These are phyloP conservation scores for Mycena epipterygia DNA, from an alignment of 768 basidiomycete genomes.

Conservation along the genomic window DNA sequence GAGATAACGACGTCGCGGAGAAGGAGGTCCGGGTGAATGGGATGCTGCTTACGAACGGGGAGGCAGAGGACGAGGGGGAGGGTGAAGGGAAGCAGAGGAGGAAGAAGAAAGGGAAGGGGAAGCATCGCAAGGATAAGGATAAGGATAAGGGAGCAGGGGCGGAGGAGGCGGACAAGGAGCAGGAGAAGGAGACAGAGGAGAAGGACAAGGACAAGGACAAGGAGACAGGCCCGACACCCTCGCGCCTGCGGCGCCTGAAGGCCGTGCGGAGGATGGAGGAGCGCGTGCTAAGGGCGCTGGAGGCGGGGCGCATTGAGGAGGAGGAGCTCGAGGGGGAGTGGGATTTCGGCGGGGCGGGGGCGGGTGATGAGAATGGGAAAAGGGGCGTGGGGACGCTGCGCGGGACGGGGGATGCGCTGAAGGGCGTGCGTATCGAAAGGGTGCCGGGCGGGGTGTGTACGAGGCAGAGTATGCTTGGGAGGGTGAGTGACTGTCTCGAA, in stretches of 20 bases:
- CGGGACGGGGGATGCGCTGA: constrained; percentile 50
- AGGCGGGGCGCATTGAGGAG: constrained; percentile 85
- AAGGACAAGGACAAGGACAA: constrained; percentile 36
- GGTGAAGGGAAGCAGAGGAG: neutral
- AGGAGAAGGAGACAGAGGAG: neutral
- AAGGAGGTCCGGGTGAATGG: neutral
- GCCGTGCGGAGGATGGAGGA: constrained; percentile 77
- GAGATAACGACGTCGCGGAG: constrained; percentile 15
- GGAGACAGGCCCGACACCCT: constrained; percentile 64
- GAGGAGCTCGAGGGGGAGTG: constrained; percentile 54
- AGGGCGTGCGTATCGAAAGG: constrained; percentile 85
- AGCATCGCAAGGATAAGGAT: constrained; percentile 10
- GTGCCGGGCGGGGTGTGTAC: constrained; percentile 82
- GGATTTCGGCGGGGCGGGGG: constrained; percentile 11
- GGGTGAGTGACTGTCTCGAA: constrained; percentile 63
- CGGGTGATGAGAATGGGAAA: neutral
- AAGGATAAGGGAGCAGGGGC: too few species aligned
- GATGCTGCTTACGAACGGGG: neutral
- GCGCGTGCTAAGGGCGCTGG: constrained; percentile 72
- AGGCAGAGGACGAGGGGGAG: neutral
- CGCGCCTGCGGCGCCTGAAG: constrained; percentile 82
- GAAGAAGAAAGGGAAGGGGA: neutral
- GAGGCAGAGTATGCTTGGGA: constrained; percentile 92
- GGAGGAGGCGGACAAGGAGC: neutral
- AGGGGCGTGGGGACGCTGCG: neutral